Conservation (phyloP, 2,329 filamentous ascomycete species). For the Bipolaris bicolor region DNA sequence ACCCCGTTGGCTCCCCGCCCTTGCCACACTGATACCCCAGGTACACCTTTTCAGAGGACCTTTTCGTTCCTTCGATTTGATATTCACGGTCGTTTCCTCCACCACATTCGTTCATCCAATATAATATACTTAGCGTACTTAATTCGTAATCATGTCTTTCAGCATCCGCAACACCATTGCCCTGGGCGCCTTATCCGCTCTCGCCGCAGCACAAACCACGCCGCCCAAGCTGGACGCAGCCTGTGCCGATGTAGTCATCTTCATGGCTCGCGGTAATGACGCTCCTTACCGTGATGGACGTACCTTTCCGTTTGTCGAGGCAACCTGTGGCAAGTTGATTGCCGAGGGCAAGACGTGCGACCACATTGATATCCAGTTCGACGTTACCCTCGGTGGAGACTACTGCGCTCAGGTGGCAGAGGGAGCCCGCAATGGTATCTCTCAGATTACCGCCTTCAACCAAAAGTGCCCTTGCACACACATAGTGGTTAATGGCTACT, state of each 20-base stretch:
- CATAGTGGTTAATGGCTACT: constrained; percentile 66
- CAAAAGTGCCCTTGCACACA: constrained; percentile 60
- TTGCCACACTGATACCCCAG: background rate
- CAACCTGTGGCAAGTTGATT: constrained; percentile 29
- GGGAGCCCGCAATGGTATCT: constrained; percentile 27
- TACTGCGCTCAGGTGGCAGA: constrained; percentile 28
- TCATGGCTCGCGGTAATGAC: constrained; percentile 33
- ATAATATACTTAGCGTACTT: constrained; percentile 7
- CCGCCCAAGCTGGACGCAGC: constrained; percentile 28
- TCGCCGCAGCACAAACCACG: constrained; percentile 30
- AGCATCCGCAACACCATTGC: constrained; percentile 27
- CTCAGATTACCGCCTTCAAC: constrained; percentile 60
- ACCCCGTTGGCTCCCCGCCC: background rate
- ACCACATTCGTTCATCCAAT: background rate
- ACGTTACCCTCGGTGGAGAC: constrained; percentile 19
- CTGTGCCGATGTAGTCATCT: constrained; percentile 31
- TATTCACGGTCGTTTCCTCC: background rate
- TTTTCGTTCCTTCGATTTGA: constrained; percentile 4
- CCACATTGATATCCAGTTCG: constrained; percentile 31
- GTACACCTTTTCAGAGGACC: constrained; percentile 1
- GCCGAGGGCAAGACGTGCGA: constrained; percentile 31
- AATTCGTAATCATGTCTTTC: constrained; percentile 32
- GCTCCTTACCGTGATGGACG: constrained; percentile 31
- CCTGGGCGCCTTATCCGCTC: constrained; percentile 26
- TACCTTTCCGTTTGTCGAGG: constrained; percentile 27